Evolutionary conservation across 169 alveolate species (phyloP), one percentile per base, ranked within the genome.

Genomic region (Plasmodium blacklocki): DNA sequence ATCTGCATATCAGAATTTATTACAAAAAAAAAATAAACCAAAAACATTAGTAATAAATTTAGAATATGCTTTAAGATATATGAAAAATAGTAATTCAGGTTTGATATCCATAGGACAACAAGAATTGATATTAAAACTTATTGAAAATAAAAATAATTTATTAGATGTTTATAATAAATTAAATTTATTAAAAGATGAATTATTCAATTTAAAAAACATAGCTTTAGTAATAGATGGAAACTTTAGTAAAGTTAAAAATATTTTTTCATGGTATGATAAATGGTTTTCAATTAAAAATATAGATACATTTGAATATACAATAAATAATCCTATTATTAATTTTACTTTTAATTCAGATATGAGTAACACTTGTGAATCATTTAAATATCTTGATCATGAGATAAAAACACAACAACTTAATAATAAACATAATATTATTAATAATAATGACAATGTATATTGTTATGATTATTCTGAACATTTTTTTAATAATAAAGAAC

Each of bases 1-100:
- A n/a, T 76, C 93, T 4, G 74, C 83, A 0, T 80, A 93, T 19
- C 85, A 93, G 6, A 83, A 83, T 83, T 56, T 83, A 50, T 19
- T 83, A 72, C 91, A 83, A 83, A 83, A 83, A 29, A 83, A 83
- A 67, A 83, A 39, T 2, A 56, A 83, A 18, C 91, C 91, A 0
- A 83, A 83, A 60, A 83, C 91, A 6, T 19, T 83, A 15, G 73
- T 83, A 7, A 3, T 54, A 2, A 83, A 83, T 67, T 19, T 83
- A 43, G 91, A 83, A 68, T 83, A 83, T 15, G 85, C 66, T 7
- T 73, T 83, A 67, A 59, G 91, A 45, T 83, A 83, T 26, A 5
- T 43, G 19, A 43, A 54, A 18, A 18, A 60, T 56, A 83, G 91
- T 50, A 68, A 70, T 23, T 54, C 91, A 2, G 83, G 83, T 6